Evolutionary conservation across 139 green algal species (phyloP).

Genomic region (Desmodesmus armatus): DNA sequence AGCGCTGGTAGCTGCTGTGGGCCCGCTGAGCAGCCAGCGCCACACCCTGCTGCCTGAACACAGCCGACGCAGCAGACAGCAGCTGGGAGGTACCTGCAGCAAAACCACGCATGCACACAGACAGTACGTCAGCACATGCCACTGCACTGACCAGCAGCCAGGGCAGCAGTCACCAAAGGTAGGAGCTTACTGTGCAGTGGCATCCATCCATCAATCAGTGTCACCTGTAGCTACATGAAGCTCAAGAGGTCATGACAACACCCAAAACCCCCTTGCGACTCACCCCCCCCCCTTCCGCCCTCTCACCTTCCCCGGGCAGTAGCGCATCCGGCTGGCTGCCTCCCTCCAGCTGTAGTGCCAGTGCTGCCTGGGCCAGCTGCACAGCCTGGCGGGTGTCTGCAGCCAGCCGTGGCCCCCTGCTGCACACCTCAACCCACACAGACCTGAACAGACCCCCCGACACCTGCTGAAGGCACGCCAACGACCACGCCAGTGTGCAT

Average conservation of each 20-base stretch:
- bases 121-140: too few relatives aligned
- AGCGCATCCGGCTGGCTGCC: too few relatives aligned
- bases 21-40: slow-evolving; percentile 35
- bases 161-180: too few relatives aligned
- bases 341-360: slow-evolving; percentile 6
- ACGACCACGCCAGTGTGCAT: slow-evolving; percentile 50
- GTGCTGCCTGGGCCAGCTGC: slow-evolving; percentile 37
- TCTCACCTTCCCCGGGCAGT: too few relatives aligned
- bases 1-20: slow-evolving; percentile 63
- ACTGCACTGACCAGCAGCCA: too few relatives aligned
- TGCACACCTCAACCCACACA: slow-evolving; percentile 38
- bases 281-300: too few relatives aligned
- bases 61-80: slow-evolving; percentile 34
- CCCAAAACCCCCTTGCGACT: too few relatives aligned
- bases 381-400: slow-evolving; percentile 4
- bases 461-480: slow-evolving; percentile 54
- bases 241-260: too few relatives aligned
- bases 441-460: slow-evolving; percentile 39
- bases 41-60: slow-evolving; percentile 3
- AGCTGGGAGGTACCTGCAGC: slow-evolving; percentile 37
- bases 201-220: too few relatives aligned
- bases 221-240: too few relatives aligned
- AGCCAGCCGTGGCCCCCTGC: not conserved
- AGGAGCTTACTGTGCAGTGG: too few relatives aligned
- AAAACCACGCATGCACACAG: not conserved